Conservation (phyloP, 2,329 filamentous ascomycete species). For the Ilyonectria mors-panacis region DNA sequence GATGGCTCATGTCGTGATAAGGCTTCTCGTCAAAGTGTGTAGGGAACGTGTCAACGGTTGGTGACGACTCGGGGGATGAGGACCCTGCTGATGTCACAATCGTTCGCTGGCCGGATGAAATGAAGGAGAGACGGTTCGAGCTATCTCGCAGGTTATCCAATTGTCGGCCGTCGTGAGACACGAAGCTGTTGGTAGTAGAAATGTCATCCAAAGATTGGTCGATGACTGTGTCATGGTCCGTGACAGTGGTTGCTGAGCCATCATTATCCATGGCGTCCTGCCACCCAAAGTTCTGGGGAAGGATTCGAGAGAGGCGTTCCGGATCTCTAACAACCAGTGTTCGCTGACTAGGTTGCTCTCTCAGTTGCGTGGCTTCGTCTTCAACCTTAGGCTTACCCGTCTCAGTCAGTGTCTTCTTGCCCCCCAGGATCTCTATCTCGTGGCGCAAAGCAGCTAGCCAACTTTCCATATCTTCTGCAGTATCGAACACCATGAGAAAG, state of each 20-base stretch:
- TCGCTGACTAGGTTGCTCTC: constrained; percentile 61
- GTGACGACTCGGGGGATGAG: constrained; percentile 72
- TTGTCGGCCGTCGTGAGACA: constrained; percentile 72
- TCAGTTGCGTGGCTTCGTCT: constrained; percentile 52
- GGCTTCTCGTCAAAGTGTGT: constrained; percentile 38
- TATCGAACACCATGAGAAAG: constrained; percentile 81
- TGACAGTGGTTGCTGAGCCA: constrained; percentile 32
- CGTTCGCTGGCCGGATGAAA: constrained; percentile 74
- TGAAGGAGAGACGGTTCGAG: constrained; percentile 69
- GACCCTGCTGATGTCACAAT: constrained; percentile 69
- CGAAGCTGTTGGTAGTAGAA: constrained; percentile 70
- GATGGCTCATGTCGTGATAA: constrained; percentile 41
- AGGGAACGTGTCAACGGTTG: constrained; percentile 66
- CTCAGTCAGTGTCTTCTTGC: constrained; percentile 74
- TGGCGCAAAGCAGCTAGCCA: constrained; percentile 80
- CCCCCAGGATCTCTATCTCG: constrained; percentile 79
- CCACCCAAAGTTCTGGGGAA: constrained; percentile 34
- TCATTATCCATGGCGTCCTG: constrained; percentile 32
- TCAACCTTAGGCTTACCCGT: constrained; percentile 67
- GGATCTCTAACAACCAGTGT: constrained; percentile 64
- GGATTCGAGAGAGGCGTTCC: constrained; percentile 59
- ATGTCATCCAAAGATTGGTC: constrained; percentile 66
- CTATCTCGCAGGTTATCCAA: constrained; percentile 72
- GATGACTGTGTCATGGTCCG: constrained; percentile 47
- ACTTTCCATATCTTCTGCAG: constrained; percentile 80